Conservation (phyloP, 768 basidiomycete species). For the Boletus sp. region DNA sequence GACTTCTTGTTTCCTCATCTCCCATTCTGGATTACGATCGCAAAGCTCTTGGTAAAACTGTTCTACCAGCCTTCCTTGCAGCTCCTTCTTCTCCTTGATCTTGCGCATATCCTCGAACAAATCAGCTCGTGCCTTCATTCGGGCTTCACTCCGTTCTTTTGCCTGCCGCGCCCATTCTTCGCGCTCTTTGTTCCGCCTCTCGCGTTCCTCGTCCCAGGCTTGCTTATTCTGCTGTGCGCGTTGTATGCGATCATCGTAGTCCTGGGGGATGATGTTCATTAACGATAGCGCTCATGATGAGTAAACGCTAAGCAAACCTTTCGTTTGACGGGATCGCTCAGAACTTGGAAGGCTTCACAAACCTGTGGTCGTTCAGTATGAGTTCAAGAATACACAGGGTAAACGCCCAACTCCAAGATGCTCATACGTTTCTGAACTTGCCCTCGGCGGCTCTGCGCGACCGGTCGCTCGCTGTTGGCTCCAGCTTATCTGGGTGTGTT, state of each 20-base stretch:
- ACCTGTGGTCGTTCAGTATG: conserved; percentile 43
- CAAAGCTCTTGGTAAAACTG: conserved; percentile 57
- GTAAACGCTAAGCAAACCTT: conserved; percentile 39
- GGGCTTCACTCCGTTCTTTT: conserved; percentile 47
- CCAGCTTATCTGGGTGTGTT: conserved; percentile 74
- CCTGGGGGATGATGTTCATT: conserved; percentile 28
- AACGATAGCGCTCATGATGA: not conserved
- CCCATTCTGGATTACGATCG: conserved; percentile 61
- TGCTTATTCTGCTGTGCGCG: conserved; percentile 24
- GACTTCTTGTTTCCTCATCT: conserved; percentile 49
- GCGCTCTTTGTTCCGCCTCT: conserved; percentile 46
- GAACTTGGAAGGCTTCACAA: conserved; percentile 58
- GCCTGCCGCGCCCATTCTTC: conserved; percentile 53
- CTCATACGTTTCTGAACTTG: conserved; percentile 58
- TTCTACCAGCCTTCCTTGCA: conserved; percentile 44
- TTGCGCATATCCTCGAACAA: conserved; percentile 37
- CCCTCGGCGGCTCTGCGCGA: conserved; percentile 54
- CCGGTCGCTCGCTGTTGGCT: conserved; percentile 47
- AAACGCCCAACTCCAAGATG: conserved; percentile 23
- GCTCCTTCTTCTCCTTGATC: conserved; percentile 42
- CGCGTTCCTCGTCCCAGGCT: conserved; percentile 37
- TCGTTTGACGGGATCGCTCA: conserved; percentile 55
- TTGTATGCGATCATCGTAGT: conserved; percentile 46
- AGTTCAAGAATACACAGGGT: conserved; percentile 4
- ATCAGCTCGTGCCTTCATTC: conserved; percentile 44